Evolutionary conservation across 1,284 basidiomycete genomes (phyloP).

Genomic region (Meira nashicola): DNA sequence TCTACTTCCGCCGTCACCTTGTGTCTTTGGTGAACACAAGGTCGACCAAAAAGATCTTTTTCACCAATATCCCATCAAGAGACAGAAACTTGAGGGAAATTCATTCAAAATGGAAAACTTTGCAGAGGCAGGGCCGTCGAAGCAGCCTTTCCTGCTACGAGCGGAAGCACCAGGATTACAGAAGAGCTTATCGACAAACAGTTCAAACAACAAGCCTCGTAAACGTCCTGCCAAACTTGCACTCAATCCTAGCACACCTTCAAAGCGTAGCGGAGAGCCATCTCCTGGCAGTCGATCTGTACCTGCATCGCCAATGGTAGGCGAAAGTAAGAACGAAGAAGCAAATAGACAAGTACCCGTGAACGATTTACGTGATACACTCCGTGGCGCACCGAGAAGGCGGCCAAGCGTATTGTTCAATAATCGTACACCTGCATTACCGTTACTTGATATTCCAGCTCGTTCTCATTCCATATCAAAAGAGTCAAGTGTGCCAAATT

Average conservation of each 20-base stretch:
- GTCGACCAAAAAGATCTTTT: no score
- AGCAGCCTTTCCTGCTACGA: neutral
- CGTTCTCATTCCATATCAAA: neutral
- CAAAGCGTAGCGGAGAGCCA: conserved; percentile 3
- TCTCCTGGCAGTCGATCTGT: conserved; percentile 26
- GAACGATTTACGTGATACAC: conserved; percentile 32
- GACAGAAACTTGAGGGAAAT: no score
- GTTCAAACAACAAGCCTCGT: conserved; percentile 5
- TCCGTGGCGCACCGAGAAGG: conserved; percentile 40
- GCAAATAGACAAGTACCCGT: conserved; percentile 19
- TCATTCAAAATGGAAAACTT: no score
- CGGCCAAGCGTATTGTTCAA: conserved; percentile 42
- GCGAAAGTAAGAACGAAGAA: conserved; percentile 15
- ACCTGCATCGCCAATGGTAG: conserved; percentile 25
- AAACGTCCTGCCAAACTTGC: conserved; percentile 29
- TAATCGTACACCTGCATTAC: neutral
- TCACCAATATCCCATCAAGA: no score
- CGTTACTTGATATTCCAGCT: neutral
- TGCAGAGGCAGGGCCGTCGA: no score
- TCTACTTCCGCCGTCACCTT: no score
- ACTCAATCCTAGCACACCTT: conserved; percentile 3
- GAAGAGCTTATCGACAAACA: neutral
- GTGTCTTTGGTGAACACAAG: no score
- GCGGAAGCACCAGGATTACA: neutral
- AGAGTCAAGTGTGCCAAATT: conserved; percentile 12